Conservation (phyloP, 1,284 basidiomycete species). For the Porodaedalea pini region DNA sequence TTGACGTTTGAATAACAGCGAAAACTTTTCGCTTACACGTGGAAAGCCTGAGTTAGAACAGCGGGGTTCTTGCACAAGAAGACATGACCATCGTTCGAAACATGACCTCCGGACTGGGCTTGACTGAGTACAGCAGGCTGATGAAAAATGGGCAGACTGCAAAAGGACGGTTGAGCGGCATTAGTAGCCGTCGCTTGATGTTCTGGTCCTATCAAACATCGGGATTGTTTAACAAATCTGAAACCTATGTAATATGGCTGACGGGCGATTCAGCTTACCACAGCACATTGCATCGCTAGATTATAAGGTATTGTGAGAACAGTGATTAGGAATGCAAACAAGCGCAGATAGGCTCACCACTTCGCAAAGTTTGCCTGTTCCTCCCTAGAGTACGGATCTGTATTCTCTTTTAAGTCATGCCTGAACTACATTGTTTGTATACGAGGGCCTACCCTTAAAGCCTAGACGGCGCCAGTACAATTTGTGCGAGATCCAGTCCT, state of each 20-base stretch:
- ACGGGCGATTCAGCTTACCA: no score
- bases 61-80: constrained; percentile 56
- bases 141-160: constrained; percentile 54
- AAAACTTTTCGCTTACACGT: constrained; percentile 43
- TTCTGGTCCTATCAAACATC: constrained; percentile 43
- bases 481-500: constrained; percentile 53
- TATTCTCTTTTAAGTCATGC: not conserved
- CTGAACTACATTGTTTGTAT: not conserved
- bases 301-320: not conserved
- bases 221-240: not conserved
- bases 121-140: constrained; percentile 31
- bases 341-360: no score
- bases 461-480: constrained; percentile 52
- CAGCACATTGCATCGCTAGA: constrained; percentile 52
- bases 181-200: constrained; percentile 39
- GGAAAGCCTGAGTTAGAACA: constrained; percentile 51
- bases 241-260: not conserved
- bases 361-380: constrained; percentile 51
- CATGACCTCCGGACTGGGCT: constrained; percentile 37
- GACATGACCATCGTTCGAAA: constrained; percentile 53
- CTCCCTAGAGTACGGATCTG: constrained; percentile 57
- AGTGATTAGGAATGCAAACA: not conserved
- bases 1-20: not conserved
- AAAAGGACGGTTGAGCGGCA: constrained; percentile 50
- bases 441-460: constrained; percentile 29